A percentile compares a stretch with the other conserved stretches of the same genome.
Conservation (phyloP, 192 early-diverging fungal species). For the Allomyces javanicus region DNA sequence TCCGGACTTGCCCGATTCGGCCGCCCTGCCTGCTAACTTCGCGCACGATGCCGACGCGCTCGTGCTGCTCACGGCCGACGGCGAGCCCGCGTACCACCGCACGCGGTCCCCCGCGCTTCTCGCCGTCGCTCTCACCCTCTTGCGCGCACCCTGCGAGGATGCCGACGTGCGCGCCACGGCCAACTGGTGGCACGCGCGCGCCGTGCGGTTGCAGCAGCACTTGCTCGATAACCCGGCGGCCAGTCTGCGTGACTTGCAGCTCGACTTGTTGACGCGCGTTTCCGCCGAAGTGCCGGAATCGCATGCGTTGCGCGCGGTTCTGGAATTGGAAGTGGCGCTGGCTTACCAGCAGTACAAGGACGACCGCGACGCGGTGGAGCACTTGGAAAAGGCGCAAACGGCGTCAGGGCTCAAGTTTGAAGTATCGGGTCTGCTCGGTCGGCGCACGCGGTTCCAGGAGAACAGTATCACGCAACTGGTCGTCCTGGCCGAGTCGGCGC, state of each 20-base stretch:
- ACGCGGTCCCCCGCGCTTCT: slow-evolving; percentile 47
- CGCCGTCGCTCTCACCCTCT: slow-evolving; percentile 28
- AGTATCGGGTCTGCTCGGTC: slow-evolving; percentile 73
- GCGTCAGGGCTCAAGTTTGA: slow-evolving; percentile 63
- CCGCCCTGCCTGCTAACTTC: too few relatives aligned
- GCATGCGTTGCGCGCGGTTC: slow-evolving; percentile 32
- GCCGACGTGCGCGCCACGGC: slow-evolving; percentile 17
- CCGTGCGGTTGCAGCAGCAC: slow-evolving; percentile 54
- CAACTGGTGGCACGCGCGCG: slow-evolving; percentile 57
- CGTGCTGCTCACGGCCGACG: slow-evolving; percentile 41
- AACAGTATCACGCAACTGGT: slow-evolving; percentile 81
- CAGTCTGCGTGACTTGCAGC: slow-evolving; percentile 27
- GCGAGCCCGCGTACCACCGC: slow-evolving; percentile 69
- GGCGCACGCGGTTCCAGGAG: slow-evolving; percentile 78
- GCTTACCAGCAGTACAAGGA: slow-evolving; percentile 52
- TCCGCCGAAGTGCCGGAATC: slow-evolving; percentile 11
- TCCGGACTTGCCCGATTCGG: slow-evolving; percentile 26
- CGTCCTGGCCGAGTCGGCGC: slow-evolving; percentile 60
- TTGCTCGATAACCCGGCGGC: slow-evolving; percentile 44
- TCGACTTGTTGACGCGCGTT: slow-evolving; percentile 8
- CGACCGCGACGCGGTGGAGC: slow-evolving; percentile 21
- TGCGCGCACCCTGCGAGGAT: slow-evolving; percentile 8
- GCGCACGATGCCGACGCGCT: slow-evolving; percentile 12
- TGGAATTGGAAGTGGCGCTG: slow-evolving; percentile 60
- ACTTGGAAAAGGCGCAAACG: slow-evolving; percentile 54